Evolutionary conservation across 306 rosid genomes (phyloP).

Genomic region (Datisca glomerata): DNA sequence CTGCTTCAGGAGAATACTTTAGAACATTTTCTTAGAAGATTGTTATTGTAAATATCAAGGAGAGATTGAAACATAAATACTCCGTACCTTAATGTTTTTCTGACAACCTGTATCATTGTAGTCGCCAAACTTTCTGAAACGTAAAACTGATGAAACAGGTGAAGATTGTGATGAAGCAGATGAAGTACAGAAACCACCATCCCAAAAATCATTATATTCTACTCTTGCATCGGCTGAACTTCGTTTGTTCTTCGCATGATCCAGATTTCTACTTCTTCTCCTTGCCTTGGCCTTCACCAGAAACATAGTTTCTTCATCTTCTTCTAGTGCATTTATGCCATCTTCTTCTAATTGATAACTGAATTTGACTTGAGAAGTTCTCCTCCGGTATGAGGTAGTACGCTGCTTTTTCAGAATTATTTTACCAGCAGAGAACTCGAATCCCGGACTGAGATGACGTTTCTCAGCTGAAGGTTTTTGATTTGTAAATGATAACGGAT

Average conservation of each 20-base stretch:
- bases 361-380: neutral
- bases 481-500: no score
- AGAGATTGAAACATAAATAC: slow-evolving; percentile 10
- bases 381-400: slow-evolving; percentile 8
- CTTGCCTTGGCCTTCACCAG: slow-evolving; percentile 23
- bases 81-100: slow-evolving; percentile 11
- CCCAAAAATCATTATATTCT: neutral
- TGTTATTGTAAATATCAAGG: neutral
- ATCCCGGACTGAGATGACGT: no score
- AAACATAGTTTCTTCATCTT: slow-evolving; percentile 18
- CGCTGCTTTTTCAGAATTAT: slow-evolving; percentile 14
- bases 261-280: slow-evolving; percentile 21
- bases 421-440: no score
- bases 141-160: slow-evolving; percentile 8
- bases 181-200: slow-evolving; percentile 6
- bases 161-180: slow-evolving; percentile 12
- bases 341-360: slow-evolving; percentile 8
- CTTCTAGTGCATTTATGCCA: no score
- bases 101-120: slow-evolving; percentile 1
- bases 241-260: neutral
- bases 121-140: neutral
- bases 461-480: no score
- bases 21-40: neutral
- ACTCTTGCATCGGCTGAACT: slow-evolving; percentile 11
- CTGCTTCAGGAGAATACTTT: no score